Evolutionary conservation across 306 rosid species (phyloP).

Genomic region (Luffa acutangula): DNA sequence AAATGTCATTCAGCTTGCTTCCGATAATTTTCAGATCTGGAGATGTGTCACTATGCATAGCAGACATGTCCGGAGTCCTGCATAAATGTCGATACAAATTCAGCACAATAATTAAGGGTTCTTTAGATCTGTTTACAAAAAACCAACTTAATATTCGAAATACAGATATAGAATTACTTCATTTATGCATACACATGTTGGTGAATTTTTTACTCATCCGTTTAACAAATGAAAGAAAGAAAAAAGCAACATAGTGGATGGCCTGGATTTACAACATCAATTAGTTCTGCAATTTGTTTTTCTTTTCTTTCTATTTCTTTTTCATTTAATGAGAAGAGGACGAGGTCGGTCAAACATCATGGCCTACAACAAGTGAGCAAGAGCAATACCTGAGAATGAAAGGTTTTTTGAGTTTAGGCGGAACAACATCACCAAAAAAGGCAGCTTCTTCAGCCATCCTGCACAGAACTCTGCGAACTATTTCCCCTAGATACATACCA

Average conservation of each 20-base stretch:
- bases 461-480: conserved; percentile 68
- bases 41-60: conserved; percentile 80
- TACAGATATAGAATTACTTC: neutral
- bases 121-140: neutral
- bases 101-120: conserved; percentile 2
- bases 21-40: conserved; percentile 73
- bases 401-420: conserved; percentile 63
- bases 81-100: conserved; percentile 12
- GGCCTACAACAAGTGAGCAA: conserved; percentile 2
- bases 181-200: neutral
- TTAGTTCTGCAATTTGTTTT: neutral
- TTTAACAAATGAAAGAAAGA: neutral
- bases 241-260: neutral
- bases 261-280: neutral
- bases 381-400: conserved; percentile 55
- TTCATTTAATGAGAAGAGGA: neutral
- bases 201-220: neutral
- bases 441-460: conserved; percentile 87
- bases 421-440: conserved; percentile 75
- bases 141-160: neutral
- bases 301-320: neutral
- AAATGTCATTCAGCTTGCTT: conserved; percentile 53
- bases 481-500: conserved; percentile 96
- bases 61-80: conserved; percentile 94
- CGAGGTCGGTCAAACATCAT: neutral